Base-by-base conservation (phyloP, 1,139 yeast species). In the Nadsonia commutata region DNA sequence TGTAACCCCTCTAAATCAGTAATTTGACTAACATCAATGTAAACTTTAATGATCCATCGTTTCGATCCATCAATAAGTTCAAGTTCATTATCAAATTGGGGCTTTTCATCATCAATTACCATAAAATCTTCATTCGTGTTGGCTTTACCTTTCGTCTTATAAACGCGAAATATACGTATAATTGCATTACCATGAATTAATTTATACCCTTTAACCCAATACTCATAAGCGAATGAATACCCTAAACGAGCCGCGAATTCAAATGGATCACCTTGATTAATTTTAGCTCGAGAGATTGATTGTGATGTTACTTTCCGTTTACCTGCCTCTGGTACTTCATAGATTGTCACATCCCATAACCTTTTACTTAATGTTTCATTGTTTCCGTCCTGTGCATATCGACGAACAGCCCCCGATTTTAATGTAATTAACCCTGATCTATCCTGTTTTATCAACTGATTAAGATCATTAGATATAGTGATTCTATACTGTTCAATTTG, bases 271-370 rank as follows among this genome's bases (percentile, higher is more conserved):
- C 63, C 52, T 49, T 52, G 41, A 1, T 52, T 58, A 3, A 84
- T 62, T 1, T 80, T 74, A 27, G 88, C 70, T 54, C 80, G 85
- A 49, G 78, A 70, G 13, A 83, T 70, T 16, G 84, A 74, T 56
- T 85, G 95, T 8, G 72, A 78, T 40, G 66, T 71, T 49, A 71
- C 79, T 63, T 71, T 72, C 56, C 74, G 74, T 48, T 72, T 82
- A 7, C 95, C 95, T 3, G 94, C 94, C 31, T 82, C 79, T 1
- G 96, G 96, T 16, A 85, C 80, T 62, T 86, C 96, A 7, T 78
- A 67, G 19, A 81, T 69, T 51, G 77, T 81, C 22, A 85, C 54
- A 1, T 79, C 70, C 94, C 94, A 82, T 4, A 41, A 20, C 18
- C 51, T 44, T 20, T 44, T 41, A 23, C 43, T 41, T 38, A 55